Evolutionary conservation across 2,329 filamentous ascomycete species (phyloP), one percentile per base, ranked within the genome.

Genomic region (Xylaria sp.): DNA sequence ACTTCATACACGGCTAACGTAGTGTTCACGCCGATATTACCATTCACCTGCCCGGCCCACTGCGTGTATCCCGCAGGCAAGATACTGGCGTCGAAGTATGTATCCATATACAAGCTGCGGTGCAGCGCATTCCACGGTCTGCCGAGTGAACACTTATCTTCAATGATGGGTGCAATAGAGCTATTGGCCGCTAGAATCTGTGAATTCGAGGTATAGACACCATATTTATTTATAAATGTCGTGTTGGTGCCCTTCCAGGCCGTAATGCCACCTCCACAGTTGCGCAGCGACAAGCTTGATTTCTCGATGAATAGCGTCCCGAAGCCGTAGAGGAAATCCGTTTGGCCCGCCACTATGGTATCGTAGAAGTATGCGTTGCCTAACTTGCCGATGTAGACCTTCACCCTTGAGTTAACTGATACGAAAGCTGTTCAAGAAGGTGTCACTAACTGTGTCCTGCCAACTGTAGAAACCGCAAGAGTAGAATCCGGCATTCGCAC

Each of bases 161-260:
- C 70, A 28, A 81, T 74, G 4, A 67, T 51, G 7, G 73, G 58
- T 0, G 81, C 80, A 20, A 84, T 79, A 20, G 80, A 79, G 17
- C 75, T 71, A 74, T 92, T 92, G 28, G 87, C 86, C 1, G 87
- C 86, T 0, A 81, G 77, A 4, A 90, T 81, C 2, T 79, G 79
- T 0, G 86, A 87, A 33, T 86, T 81, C 57, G 87, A 83, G 67
- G 92, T 85, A 76, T 92, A 92, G 0, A 88, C 86, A 9, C 90
- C 89, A 76, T 90, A 91, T 73, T 89, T 89, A 79, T 92, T 92
- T 5, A 78, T 76, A 60, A 88, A 90, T 0, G 88, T 90, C 0
- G 89, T 91, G 77, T 91, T 90, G 0, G 86, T 79, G 2, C 81
- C 88, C 74, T 92, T 92, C 90, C 89, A 92, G 0, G 90, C 89